Evolutionary conservation across 768 basidiomycete species (phyloP), one percentile per base, ranked within the genome.

Genomic region (Amyloporia xantha): DNA sequence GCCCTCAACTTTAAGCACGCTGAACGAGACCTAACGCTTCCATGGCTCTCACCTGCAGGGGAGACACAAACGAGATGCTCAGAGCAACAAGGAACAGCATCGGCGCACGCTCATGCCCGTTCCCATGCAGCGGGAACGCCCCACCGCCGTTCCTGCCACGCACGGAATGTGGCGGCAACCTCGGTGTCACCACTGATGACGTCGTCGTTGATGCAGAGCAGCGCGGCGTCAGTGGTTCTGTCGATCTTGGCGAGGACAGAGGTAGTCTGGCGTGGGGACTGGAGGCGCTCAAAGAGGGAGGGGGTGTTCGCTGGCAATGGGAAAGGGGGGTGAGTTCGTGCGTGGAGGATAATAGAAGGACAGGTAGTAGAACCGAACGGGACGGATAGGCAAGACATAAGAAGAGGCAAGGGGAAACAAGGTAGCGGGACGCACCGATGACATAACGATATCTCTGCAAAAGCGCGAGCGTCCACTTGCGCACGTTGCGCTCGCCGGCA

Each of bases 191-290:
- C 25, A 1, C 25, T 48, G 2, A 35, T 35, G 19, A 68, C 51
- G 30, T 68, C 67, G 54, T 68, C 67, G 57, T 67, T 67, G 30
- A 67, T 53, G 48, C 65, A 67, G 3, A 67, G 53, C 49, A 68
- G 54, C 46, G 62, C 60, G 17, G 60, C 54, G 27, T 64, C 60
- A 11, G 49, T 37, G 13, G 52, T 41, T 28, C 39, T 20, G 30
- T 58, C 53, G 36, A 68, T 43, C 41, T 48, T 41, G 24, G 49
- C 41, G 19, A 61, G 50, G 53, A 58, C 53, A 30, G 23, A 27
- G 15, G 44, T 47, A 4, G 56, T 52, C 36, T 57, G 54, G 12
- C n/a, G 5, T 20, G 52, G 49, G 42, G 57, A 57, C 19, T 55
- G 41, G 25, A 67, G 54, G 25, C 55, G 59, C 42, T 59, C 59